A percentile compares a stretch with the other conserved stretches of the same genome.
Evolutionary conservation across 2,329 filamentous ascomycete genomes (phyloP).

Genomic region (Arthroderma uncinatum): DNA sequence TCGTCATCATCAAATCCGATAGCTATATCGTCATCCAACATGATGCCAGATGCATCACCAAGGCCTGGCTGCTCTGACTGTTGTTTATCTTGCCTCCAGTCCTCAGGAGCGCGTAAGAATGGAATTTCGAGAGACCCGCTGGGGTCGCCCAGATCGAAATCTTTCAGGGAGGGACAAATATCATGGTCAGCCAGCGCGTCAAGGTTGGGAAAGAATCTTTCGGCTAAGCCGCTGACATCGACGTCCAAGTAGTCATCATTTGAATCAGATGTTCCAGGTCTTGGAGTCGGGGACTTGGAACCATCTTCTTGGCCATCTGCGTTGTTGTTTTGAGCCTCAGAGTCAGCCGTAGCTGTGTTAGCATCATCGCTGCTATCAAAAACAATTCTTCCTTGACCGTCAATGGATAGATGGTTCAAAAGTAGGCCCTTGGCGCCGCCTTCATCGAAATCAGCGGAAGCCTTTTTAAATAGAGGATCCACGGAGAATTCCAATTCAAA

Average conservation of each 20-base stretch:
- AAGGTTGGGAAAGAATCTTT: constrained; percentile 78
- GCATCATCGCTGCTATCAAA: constrained; percentile 95
- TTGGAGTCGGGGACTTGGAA: constrained; percentile 21
- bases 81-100: constrained; percentile 63
- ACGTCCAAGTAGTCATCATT: constrained; percentile 56
- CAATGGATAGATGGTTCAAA: constrained; percentile 93
- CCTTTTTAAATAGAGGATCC: constrained; percentile 98
- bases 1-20: constrained; percentile 73
- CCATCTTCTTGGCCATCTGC: constrained; percentile 37
- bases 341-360: constrained; percentile 40
- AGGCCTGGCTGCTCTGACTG: constrained; percentile 40
- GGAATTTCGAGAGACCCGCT: constrained; percentile 80
- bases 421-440: constrained; percentile 91
- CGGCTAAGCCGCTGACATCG: constrained; percentile 62
- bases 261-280: constrained; percentile 27
- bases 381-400: constrained; percentile 81
- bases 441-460: constrained; percentile 95
- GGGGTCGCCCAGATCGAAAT: constrained; percentile 79
- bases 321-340: constrained; percentile 23
- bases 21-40: constrained; percentile 77
- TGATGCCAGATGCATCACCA: constrained; percentile 63
- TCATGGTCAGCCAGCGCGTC: constrained; percentile 69
- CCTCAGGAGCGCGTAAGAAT: constrained; percentile 78
- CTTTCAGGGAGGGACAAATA: constrained; percentile 88
- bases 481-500: constrained; percentile 95